A percentile compares a stretch with the other conserved stretches of the same genome.
phyloP scores from a whole-genome alignment of 257 asterid species.

The Solanum acaule region DNA sequence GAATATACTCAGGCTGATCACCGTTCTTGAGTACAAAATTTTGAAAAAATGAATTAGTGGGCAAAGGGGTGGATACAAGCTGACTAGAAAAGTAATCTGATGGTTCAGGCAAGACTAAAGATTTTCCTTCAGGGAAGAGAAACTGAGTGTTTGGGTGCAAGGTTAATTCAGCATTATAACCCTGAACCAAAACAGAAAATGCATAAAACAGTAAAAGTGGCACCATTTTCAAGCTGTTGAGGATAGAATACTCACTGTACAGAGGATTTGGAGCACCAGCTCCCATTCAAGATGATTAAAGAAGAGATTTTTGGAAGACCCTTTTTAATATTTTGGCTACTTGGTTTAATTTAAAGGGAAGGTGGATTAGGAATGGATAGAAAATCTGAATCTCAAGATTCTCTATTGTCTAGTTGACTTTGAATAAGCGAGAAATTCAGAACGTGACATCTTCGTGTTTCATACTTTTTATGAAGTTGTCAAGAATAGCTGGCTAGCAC shows the following conservation, averaged over 20 bases:
- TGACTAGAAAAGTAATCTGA: conserved; percentile 50
- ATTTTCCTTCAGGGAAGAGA: conserved; percentile 56
- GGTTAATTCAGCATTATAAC: not conserved
- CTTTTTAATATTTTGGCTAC: not conserved
- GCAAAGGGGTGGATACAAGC: conserved; percentile 64
- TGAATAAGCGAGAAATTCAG: not conserved
- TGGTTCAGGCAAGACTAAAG: conserved; percentile 80
- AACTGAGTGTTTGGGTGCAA: conserved; percentile 25
- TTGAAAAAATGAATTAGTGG: conserved; percentile 89
- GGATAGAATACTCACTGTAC: not conserved
- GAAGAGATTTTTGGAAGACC: not conserved
- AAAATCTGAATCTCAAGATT: not conserved
- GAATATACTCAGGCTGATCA: conserved; percentile 81
- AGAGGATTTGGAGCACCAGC: not conserved
- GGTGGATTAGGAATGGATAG: not conserved
- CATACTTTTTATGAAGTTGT: not conserved
- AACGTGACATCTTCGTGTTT: not conserved
- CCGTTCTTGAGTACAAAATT: conserved; percentile 74
- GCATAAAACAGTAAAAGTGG: not conserved
- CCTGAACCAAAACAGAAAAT: not conserved
- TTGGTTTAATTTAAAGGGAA: not conserved
- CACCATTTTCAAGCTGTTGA: not conserved
- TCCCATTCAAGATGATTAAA: not conserved
- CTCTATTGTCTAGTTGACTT: not conserved
- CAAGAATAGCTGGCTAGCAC: not conserved